Base-by-base conservation (phyloP, 192 early-diverging fungal genomes). In the Phycomyces blakesleeanus region DNA sequence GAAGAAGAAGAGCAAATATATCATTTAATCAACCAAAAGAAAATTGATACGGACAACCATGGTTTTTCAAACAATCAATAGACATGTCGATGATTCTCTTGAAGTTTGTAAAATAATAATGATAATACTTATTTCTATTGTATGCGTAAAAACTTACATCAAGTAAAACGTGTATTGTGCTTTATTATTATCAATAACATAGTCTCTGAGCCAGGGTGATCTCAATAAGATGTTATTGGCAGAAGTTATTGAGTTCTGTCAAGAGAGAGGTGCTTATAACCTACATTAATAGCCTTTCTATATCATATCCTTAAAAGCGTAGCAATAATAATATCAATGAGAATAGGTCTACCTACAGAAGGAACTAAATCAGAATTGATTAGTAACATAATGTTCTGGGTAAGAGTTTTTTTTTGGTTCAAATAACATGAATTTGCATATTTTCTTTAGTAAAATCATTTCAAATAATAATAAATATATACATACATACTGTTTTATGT, bases 221-320 rank as follows among this genome's bases (percentile, higher is more conserved):
- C 74, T 91, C 14, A 81, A 83, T 69, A 73, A 76, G 50, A 81
- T 80, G 64, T 78, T 83, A 67, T 83, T 85, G 59, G 89, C 86
- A 8, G 89, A 91, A 61, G 61, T 91, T 18, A 85, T 91, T 57
- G 81, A 79, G 10, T 74, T 88, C 42, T 91, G 89, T 63, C 85
- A 85, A 57, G 87, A 89, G 55, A 67, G 87, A 80, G 85, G 87
- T 86, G 81, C 2, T 12, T 14, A 2, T 1, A 4, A 53, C 29
- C 29, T 34, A 5, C 3, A 5, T 34, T 34, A 34, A 2, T 2
- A 34, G 7, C 29, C 29, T 34, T 34, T 34, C n/a, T n/a, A n/a
- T n/a, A n/a, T n/a, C n/a, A n/a, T n/a, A n/a, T n/a, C n/a, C n/a
- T n/a, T n/a, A n/a, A n/a, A n/a, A n/a, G n/a, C n/a, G n/a, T n/a